Evolutionary conservation across 129 eudicot genomes (phyloP).

Genomic region (Pseudognaphalium luteoalbum): DNA sequence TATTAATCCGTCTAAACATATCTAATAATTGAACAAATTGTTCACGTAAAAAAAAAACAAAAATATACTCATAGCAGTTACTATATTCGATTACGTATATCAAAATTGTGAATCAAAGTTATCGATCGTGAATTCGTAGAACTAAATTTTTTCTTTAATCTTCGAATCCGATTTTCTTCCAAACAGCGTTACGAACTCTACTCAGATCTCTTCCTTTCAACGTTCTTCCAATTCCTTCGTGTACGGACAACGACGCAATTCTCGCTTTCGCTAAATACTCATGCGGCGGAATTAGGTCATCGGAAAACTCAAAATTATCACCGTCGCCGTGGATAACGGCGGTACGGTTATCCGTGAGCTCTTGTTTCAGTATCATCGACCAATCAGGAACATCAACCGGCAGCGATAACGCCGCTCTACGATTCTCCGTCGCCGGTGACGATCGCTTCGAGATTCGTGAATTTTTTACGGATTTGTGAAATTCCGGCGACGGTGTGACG

Average conservation of each 20-base stretch:
- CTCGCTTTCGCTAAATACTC: conserved; percentile 70
- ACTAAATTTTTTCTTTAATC: conserved; percentile 29
- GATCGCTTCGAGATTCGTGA: conserved; percentile 43
- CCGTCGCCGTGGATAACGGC: conserved; percentile 35
- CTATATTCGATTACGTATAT: conserved; percentile 16
- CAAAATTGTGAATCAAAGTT: conserved; percentile 22
- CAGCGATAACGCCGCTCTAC: conserved; percentile 34
- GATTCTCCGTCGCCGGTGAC: conserved; percentile 17
- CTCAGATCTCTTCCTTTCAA: conserved; percentile 82
- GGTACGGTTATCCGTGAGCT: conserved; percentile 38
- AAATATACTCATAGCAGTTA: conserved; percentile 3
- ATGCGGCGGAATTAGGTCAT: conserved; percentile 71
- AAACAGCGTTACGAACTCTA: conserved; percentile 65
- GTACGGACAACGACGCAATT: conserved; percentile 68
- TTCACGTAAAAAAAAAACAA: neutral
- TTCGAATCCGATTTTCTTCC: conserved; percentile 65
- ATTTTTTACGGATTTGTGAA: conserved; percentile 28
- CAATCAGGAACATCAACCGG: conserved; percentile 75
- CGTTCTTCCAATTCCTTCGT: conserved; percentile 80
- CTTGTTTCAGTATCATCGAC: conserved; percentile 58
- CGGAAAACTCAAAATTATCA: conserved; percentile 34
- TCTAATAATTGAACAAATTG: neutral
- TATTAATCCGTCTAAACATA: neutral
- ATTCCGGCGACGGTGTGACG: conserved; percentile 54
- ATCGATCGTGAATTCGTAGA: neutral